Conservation (phyloP, 2,329 filamentous ascomycete species). For the Leptographium lundbergii region DNA sequence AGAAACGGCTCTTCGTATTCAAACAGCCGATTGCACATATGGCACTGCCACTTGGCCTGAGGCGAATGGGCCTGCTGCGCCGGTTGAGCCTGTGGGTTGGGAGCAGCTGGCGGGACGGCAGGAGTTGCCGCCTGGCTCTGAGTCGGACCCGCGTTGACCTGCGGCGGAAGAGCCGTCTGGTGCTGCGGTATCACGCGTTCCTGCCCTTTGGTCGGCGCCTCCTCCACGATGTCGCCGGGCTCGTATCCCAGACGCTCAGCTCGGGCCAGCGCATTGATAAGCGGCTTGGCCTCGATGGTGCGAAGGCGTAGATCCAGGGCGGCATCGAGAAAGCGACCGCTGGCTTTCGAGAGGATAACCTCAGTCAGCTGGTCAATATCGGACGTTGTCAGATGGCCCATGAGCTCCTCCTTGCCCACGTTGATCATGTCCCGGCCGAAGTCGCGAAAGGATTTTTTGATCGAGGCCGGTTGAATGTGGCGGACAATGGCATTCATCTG, state of each 20-base stretch:
- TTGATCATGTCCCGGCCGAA: slow-evolving; percentile 32
- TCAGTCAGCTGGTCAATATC: slow-evolving; percentile 34
- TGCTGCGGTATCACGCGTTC: slow-evolving; percentile 24
- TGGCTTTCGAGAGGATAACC: slow-evolving; percentile 31
- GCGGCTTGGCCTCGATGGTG: slow-evolving; percentile 39
- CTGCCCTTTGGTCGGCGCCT: slow-evolving; percentile 21
- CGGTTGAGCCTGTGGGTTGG: not conserved
- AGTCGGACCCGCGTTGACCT: not conserved
- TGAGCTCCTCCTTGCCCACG: slow-evolving; percentile 27
- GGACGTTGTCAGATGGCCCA: slow-evolving; percentile 23
- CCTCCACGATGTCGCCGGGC: slow-evolving; percentile 33
- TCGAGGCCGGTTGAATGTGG: slow-evolving; percentile 24
- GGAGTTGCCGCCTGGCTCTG: not conserved
- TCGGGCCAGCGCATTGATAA: slow-evolving; percentile 43
- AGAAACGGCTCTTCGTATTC: slow-evolving; percentile 17
- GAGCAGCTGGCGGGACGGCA: not conserved
- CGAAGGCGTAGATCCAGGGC: slow-evolving; percentile 37
- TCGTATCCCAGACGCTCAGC: slow-evolving; percentile 47
- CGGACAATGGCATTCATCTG: slow-evolving; percentile 38
- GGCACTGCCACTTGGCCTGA: slow-evolving; percentile 12
- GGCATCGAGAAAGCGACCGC: slow-evolving; percentile 37
- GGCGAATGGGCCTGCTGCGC: not conserved
- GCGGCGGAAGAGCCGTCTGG: not conserved
- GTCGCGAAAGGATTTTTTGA: slow-evolving; percentile 27
- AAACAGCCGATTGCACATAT: slow-evolving; percentile 22